Conservation (phyloP, 176 grass and related monocot genomes). For the Microstegium vimineum region DNA sequence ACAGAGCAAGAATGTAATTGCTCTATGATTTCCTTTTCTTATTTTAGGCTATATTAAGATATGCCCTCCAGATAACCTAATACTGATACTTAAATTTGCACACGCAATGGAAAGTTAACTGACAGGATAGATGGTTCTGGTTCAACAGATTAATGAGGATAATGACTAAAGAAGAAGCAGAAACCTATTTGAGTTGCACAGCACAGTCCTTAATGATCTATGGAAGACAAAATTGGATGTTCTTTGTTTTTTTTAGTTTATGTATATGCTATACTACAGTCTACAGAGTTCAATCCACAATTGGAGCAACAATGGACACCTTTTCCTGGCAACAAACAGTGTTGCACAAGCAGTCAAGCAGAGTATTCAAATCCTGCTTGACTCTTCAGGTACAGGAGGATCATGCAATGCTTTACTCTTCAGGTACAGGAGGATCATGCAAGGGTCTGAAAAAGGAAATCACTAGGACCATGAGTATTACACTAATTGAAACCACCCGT, state of each 20-base stretch:
- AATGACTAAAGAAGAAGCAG: background rate
- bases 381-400: too few relatives aligned
- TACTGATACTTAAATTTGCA: background rate
- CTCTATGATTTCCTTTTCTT: background rate
- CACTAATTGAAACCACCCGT: background rate
- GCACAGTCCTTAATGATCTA: background rate
- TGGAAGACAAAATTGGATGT: background rate
- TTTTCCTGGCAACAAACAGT: background rate
- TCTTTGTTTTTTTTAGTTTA: background rate
- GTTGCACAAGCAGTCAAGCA: background rate
- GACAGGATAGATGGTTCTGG: slow-evolving; percentile 4
- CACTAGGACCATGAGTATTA: background rate
- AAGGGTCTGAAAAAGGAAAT: background rate
- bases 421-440: background rate
- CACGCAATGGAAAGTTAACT: slow-evolving; percentile 17
- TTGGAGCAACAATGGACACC: background rate
- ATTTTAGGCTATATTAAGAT: background rate
- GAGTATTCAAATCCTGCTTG: background rate
- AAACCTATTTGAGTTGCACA: background rate
- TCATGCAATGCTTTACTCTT: too few relatives aligned
- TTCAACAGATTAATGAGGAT: background rate
- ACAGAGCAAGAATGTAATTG: background rate
- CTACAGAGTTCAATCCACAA: background rate
- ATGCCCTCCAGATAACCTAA: background rate
- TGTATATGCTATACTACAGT: background rate